Conservation (phyloP, 345 rosid genomes). For the Gossypium turneri region DNA sequence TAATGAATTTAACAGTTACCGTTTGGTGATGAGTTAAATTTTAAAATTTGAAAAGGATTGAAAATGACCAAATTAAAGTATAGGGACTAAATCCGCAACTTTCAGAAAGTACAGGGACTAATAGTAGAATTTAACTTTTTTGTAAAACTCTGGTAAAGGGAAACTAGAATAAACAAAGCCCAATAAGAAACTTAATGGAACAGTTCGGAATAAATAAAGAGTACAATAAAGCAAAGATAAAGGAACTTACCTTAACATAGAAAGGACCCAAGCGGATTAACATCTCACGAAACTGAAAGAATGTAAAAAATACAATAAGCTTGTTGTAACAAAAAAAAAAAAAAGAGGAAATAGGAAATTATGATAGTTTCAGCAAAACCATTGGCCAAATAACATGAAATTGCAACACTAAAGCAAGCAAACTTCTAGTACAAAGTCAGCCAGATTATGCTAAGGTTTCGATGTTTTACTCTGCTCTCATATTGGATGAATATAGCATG, state of each 20-base stretch:
- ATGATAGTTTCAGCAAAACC: conserved; percentile 4
- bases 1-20: no score
- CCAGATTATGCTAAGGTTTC: background rate
- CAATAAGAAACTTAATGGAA: background rate
- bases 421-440: background rate
- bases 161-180: conserved; percentile 1
- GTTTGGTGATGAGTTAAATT: no score
- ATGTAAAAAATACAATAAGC: conserved; percentile 8
- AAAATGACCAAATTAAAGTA: no score
- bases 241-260: conserved; percentile 73
- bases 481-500: background rate
- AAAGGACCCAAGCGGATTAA: conserved; percentile 90
- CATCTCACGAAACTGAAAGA: conserved; percentile 81
- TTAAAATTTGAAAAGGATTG: no score
- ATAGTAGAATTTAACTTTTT: no score
- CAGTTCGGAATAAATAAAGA: background rate
- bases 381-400: background rate
- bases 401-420: background rate
- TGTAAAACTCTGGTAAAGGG: conserved; percentile 2
- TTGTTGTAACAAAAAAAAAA: background rate
- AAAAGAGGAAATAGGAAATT: background rate
- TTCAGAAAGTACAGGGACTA: no score
- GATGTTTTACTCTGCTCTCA: background rate
- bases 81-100: no score
- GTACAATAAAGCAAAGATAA: background rate